Conservation (phyloP, 441 rosid genomes). For the Erodium moschatum region DNA sequence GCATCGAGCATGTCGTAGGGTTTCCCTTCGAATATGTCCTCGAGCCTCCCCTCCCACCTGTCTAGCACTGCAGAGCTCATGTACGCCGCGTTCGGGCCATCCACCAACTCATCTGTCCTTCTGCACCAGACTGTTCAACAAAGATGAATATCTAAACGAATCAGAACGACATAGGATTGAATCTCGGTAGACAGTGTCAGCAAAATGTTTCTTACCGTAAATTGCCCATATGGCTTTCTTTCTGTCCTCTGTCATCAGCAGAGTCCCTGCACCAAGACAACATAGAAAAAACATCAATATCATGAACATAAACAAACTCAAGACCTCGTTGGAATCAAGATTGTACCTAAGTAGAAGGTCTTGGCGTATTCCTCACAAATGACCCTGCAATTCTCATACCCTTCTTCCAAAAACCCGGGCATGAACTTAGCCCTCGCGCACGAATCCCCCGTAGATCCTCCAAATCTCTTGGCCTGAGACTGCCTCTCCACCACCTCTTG, state of each 20-base stretch:
- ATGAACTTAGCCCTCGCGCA: slow-evolving; percentile 28
- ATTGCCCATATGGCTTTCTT: slow-evolving; percentile 65
- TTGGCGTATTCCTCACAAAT: slow-evolving; percentile 54
- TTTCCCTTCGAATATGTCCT: slow-evolving; percentile 44
- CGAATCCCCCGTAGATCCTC: slow-evolving; percentile 11
- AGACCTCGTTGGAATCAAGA: neutral
- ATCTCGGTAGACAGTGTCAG: neutral
- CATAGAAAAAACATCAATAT: neutral
- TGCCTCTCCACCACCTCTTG: slow-evolving; percentile 35
- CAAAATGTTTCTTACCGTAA: slow-evolving; percentile 31
- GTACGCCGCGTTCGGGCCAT: slow-evolving; percentile 40
- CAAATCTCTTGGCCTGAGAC: slow-evolving; percentile 15
- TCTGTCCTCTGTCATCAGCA: slow-evolving; percentile 50
- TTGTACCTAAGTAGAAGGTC: slow-evolving; percentile 47
- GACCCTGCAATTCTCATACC: slow-evolving; percentile 37
- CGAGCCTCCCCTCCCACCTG: slow-evolving; percentile 48
- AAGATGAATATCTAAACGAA: neutral
- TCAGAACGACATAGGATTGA: neutral
- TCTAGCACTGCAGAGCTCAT: slow-evolving; percentile 42
- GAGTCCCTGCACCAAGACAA: slow-evolving; percentile 33
- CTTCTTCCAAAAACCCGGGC: slow-evolving; percentile 41
- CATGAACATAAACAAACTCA: neutral
- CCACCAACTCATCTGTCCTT: slow-evolving; percentile 61
- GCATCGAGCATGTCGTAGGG: slow-evolving; percentile 59
- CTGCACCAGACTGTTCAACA: slow-evolving; percentile 50